Evolutionary conservation across 2,329 filamentous ascomycete genomes (phyloP).

Genomic region (Botrytis paeoniae): DNA sequence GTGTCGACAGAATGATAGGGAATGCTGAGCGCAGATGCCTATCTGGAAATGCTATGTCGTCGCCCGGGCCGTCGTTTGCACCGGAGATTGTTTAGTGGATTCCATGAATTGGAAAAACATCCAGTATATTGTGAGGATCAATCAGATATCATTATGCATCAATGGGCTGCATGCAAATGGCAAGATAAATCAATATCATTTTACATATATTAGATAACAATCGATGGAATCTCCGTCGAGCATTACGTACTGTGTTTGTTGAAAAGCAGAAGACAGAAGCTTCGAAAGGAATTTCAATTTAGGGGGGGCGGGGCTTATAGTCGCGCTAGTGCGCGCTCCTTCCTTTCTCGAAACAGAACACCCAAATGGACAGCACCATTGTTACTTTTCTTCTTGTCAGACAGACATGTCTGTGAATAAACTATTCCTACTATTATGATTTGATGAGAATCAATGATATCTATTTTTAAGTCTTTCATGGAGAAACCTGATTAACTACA

Average conservation of each 20-base stretch:
- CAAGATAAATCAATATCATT: not conserved
- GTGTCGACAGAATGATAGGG: constrained; percentile 11
- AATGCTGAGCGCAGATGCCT: not conserved
- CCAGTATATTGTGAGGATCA: not conserved
- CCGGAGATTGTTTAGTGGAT: not conserved
- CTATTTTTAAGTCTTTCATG: not conserved
- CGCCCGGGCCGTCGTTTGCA: not conserved
- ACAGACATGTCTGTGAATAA: not conserved
- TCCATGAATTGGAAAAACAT: not conserved
- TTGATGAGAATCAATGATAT: not conserved
- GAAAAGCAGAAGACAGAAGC: not conserved
- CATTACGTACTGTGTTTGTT: not conserved
- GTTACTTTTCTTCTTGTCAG: not conserved
- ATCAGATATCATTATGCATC: not conserved
- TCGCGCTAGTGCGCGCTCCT: not conserved
- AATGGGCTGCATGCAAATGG: not conserved
- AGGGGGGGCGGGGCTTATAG: not conserved
- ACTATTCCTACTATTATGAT: not conserved
- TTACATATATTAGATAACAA: not conserved
- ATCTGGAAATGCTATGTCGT: not conserved
- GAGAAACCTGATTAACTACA: not conserved
- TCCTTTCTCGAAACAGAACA: not conserved
- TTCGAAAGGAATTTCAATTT: not conserved
- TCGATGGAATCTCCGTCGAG: no score
- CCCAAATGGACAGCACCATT: not conserved